Percentiles rank a stretch among this genome's conserved stretches.
phyloP scores from a whole-genome alignment of 768 basidiomycete genomes.

The Tylopilus sp. region DNA sequence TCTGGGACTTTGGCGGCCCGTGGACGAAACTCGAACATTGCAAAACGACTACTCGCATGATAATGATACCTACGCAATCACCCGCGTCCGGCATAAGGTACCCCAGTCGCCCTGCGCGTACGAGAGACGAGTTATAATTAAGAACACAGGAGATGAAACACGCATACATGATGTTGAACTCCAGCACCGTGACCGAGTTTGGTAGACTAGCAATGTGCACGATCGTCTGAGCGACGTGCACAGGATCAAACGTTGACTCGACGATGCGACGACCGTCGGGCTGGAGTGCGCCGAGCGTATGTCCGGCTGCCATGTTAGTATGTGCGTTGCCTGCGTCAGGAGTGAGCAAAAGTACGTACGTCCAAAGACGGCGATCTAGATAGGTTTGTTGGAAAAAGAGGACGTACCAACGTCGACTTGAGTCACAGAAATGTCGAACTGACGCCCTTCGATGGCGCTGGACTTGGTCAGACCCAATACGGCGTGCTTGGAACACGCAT shows the following conservation, averaged over 20 bases:
- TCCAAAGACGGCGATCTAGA: not conserved
- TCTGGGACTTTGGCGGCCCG: no score
- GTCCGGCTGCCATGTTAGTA: slow-evolving; percentile 53
- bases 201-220: slow-evolving; percentile 72
- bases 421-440: slow-evolving; percentile 69
- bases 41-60: no score
- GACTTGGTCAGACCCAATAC: slow-evolving; percentile 73
- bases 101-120: slow-evolving; percentile 39
- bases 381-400: not conserved
- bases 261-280: slow-evolving; percentile 55
- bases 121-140: not conserved
- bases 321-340: slow-evolving; percentile 60
- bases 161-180: slow-evolving; percentile 71
- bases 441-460: slow-evolving; percentile 73
- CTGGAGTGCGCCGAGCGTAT: slow-evolving; percentile 55
- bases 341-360: not conserved
- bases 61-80: no score
- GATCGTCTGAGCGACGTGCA: slow-evolving; percentile 68
- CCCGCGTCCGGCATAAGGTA: slow-evolving; percentile 49
- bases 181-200: slow-evolving; percentile 63
- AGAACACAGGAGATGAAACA: not conserved
- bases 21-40: no score
- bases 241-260: slow-evolving; percentile 68
- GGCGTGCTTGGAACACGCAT: slow-evolving; percentile 80
- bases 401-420: slow-evolving; percentile 76